These are phyloP conservation scores for Persicaria tinctoria DNA, from an alignment of 148 eudicot genomes.

Conservation along the genomic window DNA sequence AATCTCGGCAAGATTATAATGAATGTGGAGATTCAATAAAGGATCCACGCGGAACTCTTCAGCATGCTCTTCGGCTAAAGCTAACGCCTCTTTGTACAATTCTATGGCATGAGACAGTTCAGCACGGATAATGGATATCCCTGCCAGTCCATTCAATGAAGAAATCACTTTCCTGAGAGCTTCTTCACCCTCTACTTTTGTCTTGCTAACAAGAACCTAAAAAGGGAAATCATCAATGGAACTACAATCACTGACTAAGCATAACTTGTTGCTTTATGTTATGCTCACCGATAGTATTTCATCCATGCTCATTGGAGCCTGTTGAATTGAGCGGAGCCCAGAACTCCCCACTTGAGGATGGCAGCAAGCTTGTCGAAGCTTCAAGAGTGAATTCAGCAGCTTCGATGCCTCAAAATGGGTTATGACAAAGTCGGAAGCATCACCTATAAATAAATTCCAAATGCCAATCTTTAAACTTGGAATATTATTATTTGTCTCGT, in stretches of 20 bases:
- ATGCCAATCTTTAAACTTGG: not conserved
- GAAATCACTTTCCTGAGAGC: slow-evolving; percentile 74
- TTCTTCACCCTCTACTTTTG: slow-evolving; percentile 93
- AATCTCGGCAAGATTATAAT: slow-evolving; percentile 78
- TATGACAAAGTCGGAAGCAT: slow-evolving; percentile 39
- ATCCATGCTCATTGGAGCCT: slow-evolving; percentile 97
- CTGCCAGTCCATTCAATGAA: slow-evolving; percentile 94
- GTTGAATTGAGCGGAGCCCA: slow-evolving; percentile 79
- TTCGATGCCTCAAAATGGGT: slow-evolving; percentile 81
- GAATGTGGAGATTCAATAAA: slow-evolving; percentile 74
- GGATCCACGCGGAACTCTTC: slow-evolving; percentile 89
- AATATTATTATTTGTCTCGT: not conserved
- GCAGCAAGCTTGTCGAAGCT: slow-evolving; percentile 98
- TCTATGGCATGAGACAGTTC: slow-evolving; percentile 56
- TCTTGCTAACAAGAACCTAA: slow-evolving; percentile 88
- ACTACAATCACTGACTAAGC: not conserved
- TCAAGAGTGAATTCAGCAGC: slow-evolving; percentile 82
- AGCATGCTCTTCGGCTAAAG: slow-evolving; percentile 56
- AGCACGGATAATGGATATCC: slow-evolving; percentile 66
- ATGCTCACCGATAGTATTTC: slow-evolving; percentile 71
- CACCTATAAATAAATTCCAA: slow-evolving; percentile 24
- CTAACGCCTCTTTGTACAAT: slow-evolving; percentile 72
- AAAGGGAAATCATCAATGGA: slow-evolving; percentile 9
- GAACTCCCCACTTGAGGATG: slow-evolving; percentile 99
- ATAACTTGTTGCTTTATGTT: not conserved